Evolutionary conservation across 2,329 filamentous ascomycete species (phyloP).

Genomic region (Monosporascus sp.): DNA sequence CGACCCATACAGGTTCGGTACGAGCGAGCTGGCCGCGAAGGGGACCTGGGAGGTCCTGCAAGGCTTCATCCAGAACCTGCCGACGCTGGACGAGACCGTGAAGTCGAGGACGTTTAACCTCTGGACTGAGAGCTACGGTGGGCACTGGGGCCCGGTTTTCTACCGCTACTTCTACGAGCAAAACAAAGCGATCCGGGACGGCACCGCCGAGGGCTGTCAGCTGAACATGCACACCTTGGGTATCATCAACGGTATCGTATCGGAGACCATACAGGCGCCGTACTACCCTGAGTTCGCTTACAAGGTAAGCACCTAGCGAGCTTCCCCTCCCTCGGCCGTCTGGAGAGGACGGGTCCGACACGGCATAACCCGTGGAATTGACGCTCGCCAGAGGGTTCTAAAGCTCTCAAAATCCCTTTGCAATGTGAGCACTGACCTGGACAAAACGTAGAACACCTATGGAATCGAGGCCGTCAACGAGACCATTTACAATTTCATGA

Average conservation of each 20-base stretch:
- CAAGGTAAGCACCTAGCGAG: background rate
- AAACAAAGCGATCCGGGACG: conserved; percentile 48
- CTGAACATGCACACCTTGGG: conserved; percentile 50
- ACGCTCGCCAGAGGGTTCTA: background rate
- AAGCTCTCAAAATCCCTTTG: background rate
- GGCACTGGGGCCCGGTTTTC: conserved; percentile 37
- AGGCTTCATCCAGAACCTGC: conserved; percentile 21
- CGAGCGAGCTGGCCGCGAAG: conserved; percentile 21
- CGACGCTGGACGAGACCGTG: conserved; percentile 38
- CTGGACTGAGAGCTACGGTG: conserved; percentile 51
- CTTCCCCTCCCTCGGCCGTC: no score
- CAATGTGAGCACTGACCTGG: background rate
- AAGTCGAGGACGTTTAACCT: conserved; percentile 51
- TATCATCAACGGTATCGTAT: conserved; percentile 53
- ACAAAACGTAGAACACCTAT: background rate
- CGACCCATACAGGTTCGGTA: conserved; percentile 21
- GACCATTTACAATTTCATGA: conserved; percentile 54
- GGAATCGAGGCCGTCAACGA: conserved; percentile 41
- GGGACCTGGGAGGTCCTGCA: conserved; percentile 27
- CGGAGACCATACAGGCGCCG: conserved; percentile 41
- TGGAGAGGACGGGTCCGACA: no score
- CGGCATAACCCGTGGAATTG: no score
- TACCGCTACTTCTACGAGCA: conserved; percentile 54
- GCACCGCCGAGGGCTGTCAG: conserved; percentile 39
- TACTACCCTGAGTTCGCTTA: conserved; percentile 35